Percentiles rank a stretch among this genome's conserved stretches.
Evolutionary conservation across 2,329 filamentous ascomycete species (phyloP).

Genomic region (Alternaria postmessia): DNA sequence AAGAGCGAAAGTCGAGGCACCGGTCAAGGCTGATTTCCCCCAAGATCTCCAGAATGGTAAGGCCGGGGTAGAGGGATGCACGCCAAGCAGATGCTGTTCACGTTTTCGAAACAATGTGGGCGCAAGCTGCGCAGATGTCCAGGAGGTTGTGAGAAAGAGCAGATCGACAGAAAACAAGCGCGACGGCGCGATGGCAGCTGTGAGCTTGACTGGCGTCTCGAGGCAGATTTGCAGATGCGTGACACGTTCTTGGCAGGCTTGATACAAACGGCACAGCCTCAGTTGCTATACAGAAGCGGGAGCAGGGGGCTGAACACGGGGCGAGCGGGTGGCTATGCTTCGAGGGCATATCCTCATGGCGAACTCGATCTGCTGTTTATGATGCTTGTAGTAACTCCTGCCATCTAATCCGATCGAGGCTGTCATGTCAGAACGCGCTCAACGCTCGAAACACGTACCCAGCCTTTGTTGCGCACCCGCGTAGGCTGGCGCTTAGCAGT

Average conservation of each 20-base stretch:
- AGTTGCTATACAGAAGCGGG: conserved; percentile 35
- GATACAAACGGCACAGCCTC: conserved; percentile 47
- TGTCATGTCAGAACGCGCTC: conserved; percentile 4
- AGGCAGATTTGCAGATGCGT: conserved; percentile 48
- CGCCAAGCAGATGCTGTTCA: conserved; percentile 38
- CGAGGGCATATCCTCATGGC: conserved; percentile 17
- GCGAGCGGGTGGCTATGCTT: conserved; percentile 38
- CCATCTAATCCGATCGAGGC: conserved; percentile 5
- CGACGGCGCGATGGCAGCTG: conserved; percentile 38
- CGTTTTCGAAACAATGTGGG: conserved; percentile 27
- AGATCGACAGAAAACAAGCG: conserved; percentile 38
- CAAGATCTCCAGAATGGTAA: conserved; percentile 32
- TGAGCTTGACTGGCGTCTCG: conserved; percentile 43
- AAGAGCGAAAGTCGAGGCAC: conserved; percentile 37
- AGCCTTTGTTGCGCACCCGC: conserved; percentile 22
- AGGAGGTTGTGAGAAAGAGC: conserved; percentile 22
- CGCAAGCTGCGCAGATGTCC: conserved; percentile 27
- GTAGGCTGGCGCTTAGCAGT: conserved; percentile 42
- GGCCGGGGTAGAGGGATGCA: conserved; percentile 35
- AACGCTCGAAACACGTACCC: conserved; percentile 15
- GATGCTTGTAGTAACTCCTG: conserved; percentile 9
- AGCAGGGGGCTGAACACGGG: conserved; percentile 24
- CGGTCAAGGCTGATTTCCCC: conserved; percentile 50
- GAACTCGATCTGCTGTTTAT: conserved; percentile 10
- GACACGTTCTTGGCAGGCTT: conserved; percentile 40